phyloP scores from a whole-genome alignment of 2,329 filamentous ascomycete species.

The Trichoderma polysporum region DNA sequence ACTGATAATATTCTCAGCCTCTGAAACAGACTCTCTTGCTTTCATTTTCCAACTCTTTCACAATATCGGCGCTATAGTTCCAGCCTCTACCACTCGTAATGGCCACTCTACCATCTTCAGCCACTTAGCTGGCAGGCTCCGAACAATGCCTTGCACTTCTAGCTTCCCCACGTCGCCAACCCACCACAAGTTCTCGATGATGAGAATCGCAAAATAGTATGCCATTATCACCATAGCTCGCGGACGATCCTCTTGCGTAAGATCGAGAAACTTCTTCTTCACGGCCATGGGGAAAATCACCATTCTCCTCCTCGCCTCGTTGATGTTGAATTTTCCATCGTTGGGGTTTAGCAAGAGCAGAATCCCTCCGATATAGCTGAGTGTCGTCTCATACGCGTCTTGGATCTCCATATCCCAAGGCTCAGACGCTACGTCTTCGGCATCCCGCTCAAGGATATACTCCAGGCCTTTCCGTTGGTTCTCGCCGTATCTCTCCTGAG shows the following conservation, averaged over 20 bases:
- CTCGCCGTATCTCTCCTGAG: conserved; percentile 17
- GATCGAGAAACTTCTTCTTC: conserved; percentile 20
- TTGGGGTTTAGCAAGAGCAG: neutral
- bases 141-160: conserved; percentile 20
- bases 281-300: conserved; percentile 22
- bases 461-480: conserved; percentile 20
- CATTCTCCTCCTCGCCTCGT: conserved; percentile 17
- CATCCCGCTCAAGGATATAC: conserved; percentile 21
- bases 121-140: conserved; percentile 13
- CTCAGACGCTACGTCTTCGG: conserved; percentile 15
- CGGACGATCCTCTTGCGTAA: conserved; percentile 15
- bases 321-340: neutral
- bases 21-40: neutral
- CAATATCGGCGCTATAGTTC: neutral
- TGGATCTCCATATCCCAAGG: conserved; percentile 24
- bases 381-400: conserved; percentile 25
- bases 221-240: conserved; percentile 22
- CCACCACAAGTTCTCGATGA: conserved; percentile 19
- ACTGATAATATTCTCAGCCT: too few species aligned
- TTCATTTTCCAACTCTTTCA: neutral
- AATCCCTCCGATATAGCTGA: conserved; percentile 25
- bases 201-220: conserved; percentile 23
- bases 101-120: conserved; percentile 16
- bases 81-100: conserved; percentile 1
- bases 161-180: conserved; percentile 15